These are phyloP conservation scores for Boletus sp. DNA, from an alignment of 768 basidiomycete species.

Conservation along the genomic window DNA sequence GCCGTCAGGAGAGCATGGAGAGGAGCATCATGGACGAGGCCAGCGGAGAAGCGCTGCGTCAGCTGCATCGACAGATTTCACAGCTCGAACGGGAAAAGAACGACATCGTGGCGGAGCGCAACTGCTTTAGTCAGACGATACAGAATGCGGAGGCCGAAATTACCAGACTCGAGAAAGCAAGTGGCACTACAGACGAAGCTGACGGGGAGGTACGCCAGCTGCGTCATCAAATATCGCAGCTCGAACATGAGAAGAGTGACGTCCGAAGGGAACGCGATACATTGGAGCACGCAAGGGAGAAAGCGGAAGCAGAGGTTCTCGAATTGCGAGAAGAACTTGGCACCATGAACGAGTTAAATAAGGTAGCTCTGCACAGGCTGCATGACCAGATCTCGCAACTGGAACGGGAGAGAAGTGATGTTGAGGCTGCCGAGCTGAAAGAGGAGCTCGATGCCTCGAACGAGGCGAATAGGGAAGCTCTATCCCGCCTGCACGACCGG, in stretches of 20 bases:
- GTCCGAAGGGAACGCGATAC: slow-evolving; percentile 46
- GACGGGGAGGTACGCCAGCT: slow-evolving; percentile 73
- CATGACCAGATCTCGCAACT: slow-evolving; percentile 73
- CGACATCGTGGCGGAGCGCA: slow-evolving; percentile 48
- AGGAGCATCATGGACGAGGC: slow-evolving; percentile 83
- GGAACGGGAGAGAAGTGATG: slow-evolving; percentile 56
- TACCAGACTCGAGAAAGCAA: slow-evolving; percentile 57
- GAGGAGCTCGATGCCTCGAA: too few species aligned
- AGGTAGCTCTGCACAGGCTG: slow-evolving; percentile 70
- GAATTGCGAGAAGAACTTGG: neutral
- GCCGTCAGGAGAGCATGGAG: slow-evolving; percentile 78
- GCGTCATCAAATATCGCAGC: slow-evolving; percentile 68
- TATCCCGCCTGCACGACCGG: too few species aligned
- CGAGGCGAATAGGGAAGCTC: too few species aligned
- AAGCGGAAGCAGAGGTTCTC: neutral
- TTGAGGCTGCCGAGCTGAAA: slow-evolving; percentile 37
- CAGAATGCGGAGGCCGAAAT: slow-evolving; percentile 59
- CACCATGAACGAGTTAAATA: slow-evolving; percentile 57
- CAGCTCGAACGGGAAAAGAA: slow-evolving; percentile 67
- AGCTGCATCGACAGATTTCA: slow-evolving; percentile 77
- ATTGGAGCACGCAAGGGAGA: slow-evolving; percentile 13
- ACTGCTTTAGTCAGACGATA: slow-evolving; percentile 27
- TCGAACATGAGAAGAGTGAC: slow-evolving; percentile 62
- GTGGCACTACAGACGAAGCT: slow-evolving; percentile 71
- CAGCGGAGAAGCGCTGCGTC: slow-evolving; percentile 73